phyloP scores from a whole-genome alignment of 805 yeast species.

The Komagataella ulmi region DNA sequence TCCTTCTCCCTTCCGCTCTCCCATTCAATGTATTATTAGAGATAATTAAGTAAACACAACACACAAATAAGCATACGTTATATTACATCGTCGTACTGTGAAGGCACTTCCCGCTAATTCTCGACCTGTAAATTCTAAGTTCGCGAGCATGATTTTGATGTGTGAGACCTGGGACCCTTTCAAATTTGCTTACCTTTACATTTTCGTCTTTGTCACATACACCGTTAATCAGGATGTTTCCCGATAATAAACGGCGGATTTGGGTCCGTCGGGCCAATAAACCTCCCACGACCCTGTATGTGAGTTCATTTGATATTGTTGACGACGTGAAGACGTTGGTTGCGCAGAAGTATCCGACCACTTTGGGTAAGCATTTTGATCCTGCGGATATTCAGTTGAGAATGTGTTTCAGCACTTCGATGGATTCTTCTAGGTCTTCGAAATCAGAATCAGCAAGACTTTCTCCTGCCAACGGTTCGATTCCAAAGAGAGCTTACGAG shows the following conservation, averaged over 20 bases:
- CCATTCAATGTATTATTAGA: neutral
- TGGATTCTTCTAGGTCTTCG: neutral
- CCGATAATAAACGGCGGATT: slow-evolving; percentile 22
- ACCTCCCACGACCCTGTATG: slow-evolving; percentile 58
- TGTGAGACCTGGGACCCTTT: neutral
- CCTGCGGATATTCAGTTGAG: slow-evolving; percentile 39
- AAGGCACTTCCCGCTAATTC: no score
- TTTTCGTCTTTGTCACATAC: neutral
- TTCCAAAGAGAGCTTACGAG: slow-evolving; percentile 1
- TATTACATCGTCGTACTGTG: neutral
- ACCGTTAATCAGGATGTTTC: neutral
- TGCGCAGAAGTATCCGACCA: slow-evolving; percentile 51
- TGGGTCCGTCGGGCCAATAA: slow-evolving; percentile 41
- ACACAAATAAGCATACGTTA: no score
- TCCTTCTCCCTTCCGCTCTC: neutral
- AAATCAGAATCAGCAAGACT: neutral
- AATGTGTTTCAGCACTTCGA: neutral
- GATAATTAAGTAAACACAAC: neutral
- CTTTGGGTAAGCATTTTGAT: slow-evolving; percentile 46
- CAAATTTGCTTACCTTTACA: neutral
- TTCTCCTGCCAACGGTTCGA: slow-evolving; percentile 4
- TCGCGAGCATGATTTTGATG: neutral
- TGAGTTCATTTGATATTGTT: slow-evolving; percentile 49
- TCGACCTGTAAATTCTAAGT: neutral
- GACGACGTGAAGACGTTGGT: slow-evolving; percentile 72